Evolutionary conservation across 1,284 basidiomycete genomes (phyloP).

Genomic region (Vanrija pseudolonga): DNA sequence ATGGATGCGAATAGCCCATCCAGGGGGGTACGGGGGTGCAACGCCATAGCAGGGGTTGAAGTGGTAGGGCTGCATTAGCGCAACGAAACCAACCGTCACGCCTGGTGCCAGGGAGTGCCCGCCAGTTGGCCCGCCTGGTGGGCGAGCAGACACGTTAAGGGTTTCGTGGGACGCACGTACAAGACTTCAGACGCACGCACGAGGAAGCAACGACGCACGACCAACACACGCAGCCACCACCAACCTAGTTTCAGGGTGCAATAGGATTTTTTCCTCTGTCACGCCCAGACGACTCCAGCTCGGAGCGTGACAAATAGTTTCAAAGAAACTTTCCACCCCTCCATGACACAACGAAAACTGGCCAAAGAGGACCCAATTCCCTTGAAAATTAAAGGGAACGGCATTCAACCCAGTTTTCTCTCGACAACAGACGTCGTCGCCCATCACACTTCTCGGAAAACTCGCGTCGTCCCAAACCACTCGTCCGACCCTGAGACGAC

Average conservation of each 20-base stretch:
- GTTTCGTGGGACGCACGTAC: not conserved
- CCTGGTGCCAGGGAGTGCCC: slow-evolving; percentile 4
- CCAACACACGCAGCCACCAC: slow-evolving; percentile 1
- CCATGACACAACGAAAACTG: no score
- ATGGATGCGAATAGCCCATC: slow-evolving; percentile 5
- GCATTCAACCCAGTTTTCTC: no score
- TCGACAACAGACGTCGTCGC: no score
- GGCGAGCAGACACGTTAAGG: not conserved
- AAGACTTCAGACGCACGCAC: not conserved
- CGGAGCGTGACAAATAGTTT: no score
- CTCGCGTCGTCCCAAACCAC: no score
- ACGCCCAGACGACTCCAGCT: no score
- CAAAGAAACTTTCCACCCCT: no score
- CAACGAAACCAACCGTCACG: slow-evolving; percentile 15
- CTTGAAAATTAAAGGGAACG: no score
- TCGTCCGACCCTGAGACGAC: no score
- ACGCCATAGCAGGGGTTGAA: slow-evolving; percentile 9
- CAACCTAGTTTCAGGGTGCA: not conserved
- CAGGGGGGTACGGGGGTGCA: not conserved
- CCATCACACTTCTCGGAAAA: no score
- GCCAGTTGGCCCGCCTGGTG: not conserved
- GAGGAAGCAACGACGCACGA: slow-evolving; percentile 2
- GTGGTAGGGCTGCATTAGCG: slow-evolving; percentile 13
- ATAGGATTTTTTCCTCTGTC: no score
- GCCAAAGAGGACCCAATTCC: no score